Percentiles rank a stretch among this genome's conserved stretches.
These are phyloP conservation scores for Lichtheimia ramosa DNA, from an alignment of 371 early-diverging fungal species.

Conservation along the genomic window DNA sequence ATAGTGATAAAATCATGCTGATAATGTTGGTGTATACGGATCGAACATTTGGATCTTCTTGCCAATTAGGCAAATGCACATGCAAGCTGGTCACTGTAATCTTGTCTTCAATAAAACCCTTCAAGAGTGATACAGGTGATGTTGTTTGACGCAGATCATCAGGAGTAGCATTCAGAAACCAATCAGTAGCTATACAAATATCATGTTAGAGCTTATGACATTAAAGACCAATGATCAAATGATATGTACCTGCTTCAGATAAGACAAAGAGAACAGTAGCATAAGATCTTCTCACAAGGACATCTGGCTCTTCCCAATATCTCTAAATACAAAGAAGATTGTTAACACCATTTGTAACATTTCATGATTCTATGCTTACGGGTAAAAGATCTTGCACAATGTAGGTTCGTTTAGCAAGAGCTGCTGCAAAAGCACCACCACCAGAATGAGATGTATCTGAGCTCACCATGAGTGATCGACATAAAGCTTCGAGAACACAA, in stretches of 20 bases:
- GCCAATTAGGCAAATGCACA: conserved; percentile 5
- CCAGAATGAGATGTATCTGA: not conserved
- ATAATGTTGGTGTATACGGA: conserved; percentile 20
- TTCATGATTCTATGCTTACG: conserved; percentile 8
- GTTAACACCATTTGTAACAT: not conserved
- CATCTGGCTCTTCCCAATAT: conserved; percentile 35
- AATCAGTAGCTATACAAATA: conserved; percentile 24
- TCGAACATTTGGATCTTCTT: conserved; percentile 14
- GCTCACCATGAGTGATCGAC: conserved; percentile 26
- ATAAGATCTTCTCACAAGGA: conserved; percentile 19
- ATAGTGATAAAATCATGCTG: conserved; percentile 20
- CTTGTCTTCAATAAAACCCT: conserved; percentile 26
- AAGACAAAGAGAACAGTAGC: conserved; percentile 25
- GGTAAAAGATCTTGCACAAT: conserved; percentile 29
- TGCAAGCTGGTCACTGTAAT: conserved; percentile 19
- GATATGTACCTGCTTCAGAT: conserved; percentile 26
- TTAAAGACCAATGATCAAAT: too few species aligned
- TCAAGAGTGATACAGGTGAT: conserved; percentile 18
- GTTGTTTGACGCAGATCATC: conserved; percentile 21
- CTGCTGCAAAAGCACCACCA: not conserved
- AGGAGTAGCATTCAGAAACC: conserved; percentile 17
- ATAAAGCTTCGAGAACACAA: conserved; percentile 36
- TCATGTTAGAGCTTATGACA: not conserved
- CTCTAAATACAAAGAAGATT: conserved; percentile 11
- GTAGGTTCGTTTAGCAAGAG: conserved; percentile 12